A percentile compares a stretch with the other conserved stretches of the same genome.
Evolutionary conservation across 2,329 filamentous ascomycete species (phyloP).

Genomic region (Acrocalymma vagum): DNA sequence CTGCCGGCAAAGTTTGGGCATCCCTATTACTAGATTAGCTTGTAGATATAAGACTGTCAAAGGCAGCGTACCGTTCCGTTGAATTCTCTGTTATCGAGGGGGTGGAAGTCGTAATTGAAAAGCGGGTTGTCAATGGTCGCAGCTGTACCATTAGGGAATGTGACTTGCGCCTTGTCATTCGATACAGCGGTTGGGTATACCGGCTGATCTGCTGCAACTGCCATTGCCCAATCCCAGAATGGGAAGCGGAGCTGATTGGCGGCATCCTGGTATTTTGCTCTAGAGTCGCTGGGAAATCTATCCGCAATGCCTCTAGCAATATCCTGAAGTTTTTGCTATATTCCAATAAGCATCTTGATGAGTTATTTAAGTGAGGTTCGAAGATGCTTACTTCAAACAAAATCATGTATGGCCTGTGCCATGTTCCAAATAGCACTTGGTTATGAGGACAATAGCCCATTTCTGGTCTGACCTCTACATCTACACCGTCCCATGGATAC

Average conservation of each 20-base stretch:
- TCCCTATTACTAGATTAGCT: slow-evolving; percentile 1
- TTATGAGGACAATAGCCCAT: slow-evolving; percentile 78
- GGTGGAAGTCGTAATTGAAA: slow-evolving; percentile 51
- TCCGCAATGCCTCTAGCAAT: slow-evolving; percentile 47
- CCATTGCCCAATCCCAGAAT: slow-evolving; percentile 56
- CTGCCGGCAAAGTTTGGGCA: slow-evolving; percentile 3
- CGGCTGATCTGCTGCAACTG: slow-evolving; percentile 32
- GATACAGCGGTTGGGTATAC: slow-evolving; percentile 46
- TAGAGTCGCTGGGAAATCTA: slow-evolving; percentile 42
- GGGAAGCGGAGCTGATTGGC: slow-evolving; percentile 50
- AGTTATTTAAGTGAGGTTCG: background rate
- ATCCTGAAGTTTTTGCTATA: slow-evolving; percentile 47
- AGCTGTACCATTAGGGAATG: slow-evolving; percentile 41
- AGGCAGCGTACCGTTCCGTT: slow-evolving; percentile 50
- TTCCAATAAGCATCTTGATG: slow-evolving; percentile 1
- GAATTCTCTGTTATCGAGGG: slow-evolving; percentile 62
- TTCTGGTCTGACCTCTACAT: slow-evolving; percentile 42
- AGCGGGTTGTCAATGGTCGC: slow-evolving; percentile 46
- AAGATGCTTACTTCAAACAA: slow-evolving; percentile 60
- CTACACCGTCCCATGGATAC: slow-evolving; percentile 62
- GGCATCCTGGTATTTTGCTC: slow-evolving; percentile 45
- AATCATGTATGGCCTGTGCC: slow-evolving; percentile 81
- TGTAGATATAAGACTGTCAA: background rate
- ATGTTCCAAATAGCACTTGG: slow-evolving; percentile 79
- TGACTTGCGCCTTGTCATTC: slow-evolving; percentile 46